Evolutionary conservation across 148 eudicot genomes (phyloP).

Genomic region (Salicornia ramosissima): DNA sequence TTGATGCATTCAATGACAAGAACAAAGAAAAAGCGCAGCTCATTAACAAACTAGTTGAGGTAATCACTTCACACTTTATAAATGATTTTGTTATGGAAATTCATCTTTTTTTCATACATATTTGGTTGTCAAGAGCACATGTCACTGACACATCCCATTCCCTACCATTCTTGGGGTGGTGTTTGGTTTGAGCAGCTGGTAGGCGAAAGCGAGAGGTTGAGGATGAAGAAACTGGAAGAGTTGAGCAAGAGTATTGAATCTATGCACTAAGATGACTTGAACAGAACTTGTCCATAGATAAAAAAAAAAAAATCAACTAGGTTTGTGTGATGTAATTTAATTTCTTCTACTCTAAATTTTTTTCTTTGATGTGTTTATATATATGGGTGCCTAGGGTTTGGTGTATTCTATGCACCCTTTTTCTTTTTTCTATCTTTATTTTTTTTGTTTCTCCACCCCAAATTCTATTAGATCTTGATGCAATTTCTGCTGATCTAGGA

Average conservation of each 20-base stretch:
- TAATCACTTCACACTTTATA: slow-evolving; percentile 15
- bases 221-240: slow-evolving; percentile 88
- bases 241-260: slow-evolving; percentile 83
- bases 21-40: slow-evolving; percentile 91
- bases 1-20: slow-evolving; percentile 81
- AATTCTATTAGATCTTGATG: slow-evolving; percentile 33
- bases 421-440: slow-evolving; percentile 13
- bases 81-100: neutral
- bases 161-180: neutral
- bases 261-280: slow-evolving; percentile 25
- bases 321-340: slow-evolving; percentile 64
- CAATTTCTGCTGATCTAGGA: slow-evolving; percentile 56
- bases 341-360: neutral
- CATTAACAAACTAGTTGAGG: slow-evolving; percentile 86
- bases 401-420: slow-evolving; percentile 32
- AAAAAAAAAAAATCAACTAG: too few relatives aligned
- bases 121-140: neutral
- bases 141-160: neutral
- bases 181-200: slow-evolving; percentile 52
- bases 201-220: slow-evolving; percentile 73
- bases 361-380: slow-evolving; percentile 22
- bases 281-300: slow-evolving; percentile 30
- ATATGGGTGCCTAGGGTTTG: slow-evolving; percentile 48
- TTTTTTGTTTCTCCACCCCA: slow-evolving; percentile 25
- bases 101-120: neutral